A percentile compares a stretch with the other conserved stretches of the same genome.
phyloP scores from a whole-genome alignment of 1,139 yeast species.

The Kodamaea suecica region DNA sequence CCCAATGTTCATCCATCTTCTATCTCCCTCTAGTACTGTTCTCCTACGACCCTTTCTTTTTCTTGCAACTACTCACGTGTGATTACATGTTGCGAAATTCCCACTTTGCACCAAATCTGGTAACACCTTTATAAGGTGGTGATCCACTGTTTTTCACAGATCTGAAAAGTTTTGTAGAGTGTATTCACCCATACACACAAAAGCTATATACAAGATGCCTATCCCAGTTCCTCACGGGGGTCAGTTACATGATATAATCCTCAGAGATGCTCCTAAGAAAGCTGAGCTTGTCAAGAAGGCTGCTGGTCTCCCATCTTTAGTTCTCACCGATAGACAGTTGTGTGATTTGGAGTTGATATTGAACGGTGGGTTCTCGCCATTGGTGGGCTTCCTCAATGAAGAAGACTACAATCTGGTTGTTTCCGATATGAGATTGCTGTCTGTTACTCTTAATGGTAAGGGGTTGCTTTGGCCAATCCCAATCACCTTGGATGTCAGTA shows the following conservation, averaged over 20 bases:
- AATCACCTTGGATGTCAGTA: slow-evolving; percentile 76
- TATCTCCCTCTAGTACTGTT: too few species aligned
- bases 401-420: slow-evolving; percentile 82
- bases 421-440: slow-evolving; percentile 65
- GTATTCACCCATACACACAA: slow-evolving; percentile 2
- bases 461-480: slow-evolving; percentile 94
- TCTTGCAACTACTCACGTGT: too few species aligned
- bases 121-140: not conserved
- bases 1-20: too few species aligned
- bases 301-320: slow-evolving; percentile 45
- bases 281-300: slow-evolving; percentile 55
- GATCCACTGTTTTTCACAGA: not conserved
- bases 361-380: slow-evolving; percentile 93
- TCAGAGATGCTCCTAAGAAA: slow-evolving; percentile 70
- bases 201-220: slow-evolving; percentile 31
- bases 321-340: slow-evolving; percentile 80
- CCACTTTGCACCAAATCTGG: too few species aligned
- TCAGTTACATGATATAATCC: slow-evolving; percentile 74
- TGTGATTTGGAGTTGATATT: slow-evolving; percentile 90
- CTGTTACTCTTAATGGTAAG: slow-evolving; percentile 37
- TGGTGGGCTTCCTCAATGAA: slow-evolving; percentile 80
- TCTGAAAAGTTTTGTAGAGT: not conserved
- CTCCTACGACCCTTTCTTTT: too few species aligned
- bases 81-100: too few species aligned
- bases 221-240: slow-evolving; percentile 95